Percentiles rank a stretch among this genome's conserved stretches.
These are phyloP conservation scores for Lodderomyces jiufengensis DNA, from an alignment of 1,139 yeast species.

Conservation along the genomic window DNA sequence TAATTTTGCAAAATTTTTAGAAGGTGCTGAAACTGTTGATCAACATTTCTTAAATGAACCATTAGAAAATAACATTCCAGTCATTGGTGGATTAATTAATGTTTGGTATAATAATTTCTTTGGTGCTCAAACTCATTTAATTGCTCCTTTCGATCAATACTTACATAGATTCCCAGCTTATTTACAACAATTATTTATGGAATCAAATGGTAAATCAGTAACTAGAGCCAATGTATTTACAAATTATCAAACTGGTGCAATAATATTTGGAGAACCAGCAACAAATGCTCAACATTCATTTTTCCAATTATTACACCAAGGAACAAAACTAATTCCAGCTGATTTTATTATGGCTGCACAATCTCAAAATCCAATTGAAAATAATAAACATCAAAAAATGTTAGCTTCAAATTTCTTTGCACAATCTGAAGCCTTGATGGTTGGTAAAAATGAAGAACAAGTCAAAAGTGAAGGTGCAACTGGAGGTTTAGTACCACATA, in stretches of 20 bases:
- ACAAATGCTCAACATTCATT: conserved; percentile 98
- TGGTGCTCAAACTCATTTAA: conserved; percentile 97
- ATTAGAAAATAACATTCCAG: conserved; percentile 86
- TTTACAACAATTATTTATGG: conserved; percentile 97
- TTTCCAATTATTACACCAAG: conserved; percentile 99
- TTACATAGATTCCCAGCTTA: conserved; percentile 99
- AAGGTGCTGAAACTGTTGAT: conserved; percentile 98
- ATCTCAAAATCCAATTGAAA: conserved; percentile 95
- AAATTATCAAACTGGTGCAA: conserved; percentile 92
- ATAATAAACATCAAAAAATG: conserved; percentile 94
- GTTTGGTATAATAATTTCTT: conserved; percentile 98
- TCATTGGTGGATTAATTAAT: conserved; percentile 85
- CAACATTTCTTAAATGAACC: conserved; percentile 83
- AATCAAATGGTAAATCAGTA: conserved; percentile 96
- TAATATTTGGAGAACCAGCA: conserved; percentile 97
- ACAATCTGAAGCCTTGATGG: conserved; percentile 96
- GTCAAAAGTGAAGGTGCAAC: conserved; percentile 89
- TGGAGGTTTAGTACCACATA: conserved; percentile 87
- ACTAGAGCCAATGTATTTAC: conserved; percentile 89
- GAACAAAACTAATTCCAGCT: conserved; percentile 94
- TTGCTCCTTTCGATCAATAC: conserved; percentile 98
- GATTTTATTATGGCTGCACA: conserved; percentile 96
- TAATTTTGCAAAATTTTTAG: conserved; percentile 83
- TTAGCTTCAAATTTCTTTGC: conserved; percentile 98
- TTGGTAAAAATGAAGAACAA: conserved; percentile 83